Evolutionary conservation across 768 basidiomycete species (phyloP).

Genomic region (Boletus speciosus): DNA sequence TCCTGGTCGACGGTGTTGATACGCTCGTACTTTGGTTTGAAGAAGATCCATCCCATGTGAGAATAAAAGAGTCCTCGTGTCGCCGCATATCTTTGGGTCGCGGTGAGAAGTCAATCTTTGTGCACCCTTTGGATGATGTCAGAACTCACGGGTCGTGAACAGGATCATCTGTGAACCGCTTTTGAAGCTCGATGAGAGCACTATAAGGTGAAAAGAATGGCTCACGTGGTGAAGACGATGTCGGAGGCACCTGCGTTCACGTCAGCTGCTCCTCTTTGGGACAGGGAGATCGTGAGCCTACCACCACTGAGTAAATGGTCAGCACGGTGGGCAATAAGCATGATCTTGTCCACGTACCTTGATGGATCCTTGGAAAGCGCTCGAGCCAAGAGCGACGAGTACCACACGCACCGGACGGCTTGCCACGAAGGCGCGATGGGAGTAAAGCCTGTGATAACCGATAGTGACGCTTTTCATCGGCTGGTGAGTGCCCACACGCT

Average conservation of each 20-base stretch:
- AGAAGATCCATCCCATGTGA: conserved; percentile 13
- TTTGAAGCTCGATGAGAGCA: not conserved
- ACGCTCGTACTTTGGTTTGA: conserved; percentile 9
- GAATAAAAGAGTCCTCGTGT: conserved; percentile 9
- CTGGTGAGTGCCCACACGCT: not conserved
- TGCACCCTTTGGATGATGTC: not conserved
- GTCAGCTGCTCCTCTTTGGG: not conserved
- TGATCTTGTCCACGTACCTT: not conserved
- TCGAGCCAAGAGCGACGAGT: conserved; percentile 6
- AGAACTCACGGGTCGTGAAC: conserved; percentile 9
- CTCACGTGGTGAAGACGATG: conserved; percentile 12
- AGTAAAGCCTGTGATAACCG: conserved; percentile 11
- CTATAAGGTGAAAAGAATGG: not conserved
- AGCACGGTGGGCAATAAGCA: not conserved
- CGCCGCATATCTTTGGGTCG: conserved; percentile 5
- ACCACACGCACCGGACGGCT: not conserved
- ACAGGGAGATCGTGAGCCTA: not conserved
- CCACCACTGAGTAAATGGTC: conserved; percentile 5
- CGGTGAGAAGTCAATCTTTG: not conserved
- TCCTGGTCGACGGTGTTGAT: conserved; percentile 4
- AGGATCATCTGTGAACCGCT: conserved; percentile 12
- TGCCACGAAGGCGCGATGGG: conserved; percentile 5
- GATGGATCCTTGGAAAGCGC: conserved; percentile 9
- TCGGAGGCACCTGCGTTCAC: conserved; percentile 6
- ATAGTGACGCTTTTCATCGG: conserved; percentile 6